phyloP scores from a whole-genome alignment of 306 rosid species.

The Erythrophleum fordii region DNA sequence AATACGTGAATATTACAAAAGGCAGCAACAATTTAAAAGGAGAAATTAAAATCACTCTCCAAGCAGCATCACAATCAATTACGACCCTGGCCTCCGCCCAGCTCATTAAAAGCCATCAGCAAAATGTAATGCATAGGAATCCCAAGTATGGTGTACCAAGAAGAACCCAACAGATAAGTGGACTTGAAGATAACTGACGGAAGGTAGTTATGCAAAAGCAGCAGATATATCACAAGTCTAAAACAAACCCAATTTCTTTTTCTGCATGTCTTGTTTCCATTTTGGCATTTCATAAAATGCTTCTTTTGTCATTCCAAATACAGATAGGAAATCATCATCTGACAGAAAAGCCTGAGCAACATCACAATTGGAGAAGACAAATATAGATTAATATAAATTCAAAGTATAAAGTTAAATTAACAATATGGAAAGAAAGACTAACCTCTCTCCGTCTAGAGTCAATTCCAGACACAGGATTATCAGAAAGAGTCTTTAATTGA shows the following conservation, averaged over 20 bases:
- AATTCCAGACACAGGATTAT: constrained; percentile 63
- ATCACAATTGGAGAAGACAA: constrained; percentile 19
- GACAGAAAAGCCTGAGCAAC: constrained; percentile 81
- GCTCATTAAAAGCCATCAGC: constrained; percentile 46
- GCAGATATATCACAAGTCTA: constrained; percentile 46
- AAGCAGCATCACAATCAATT: constrained; percentile 40
- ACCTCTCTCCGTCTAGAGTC: constrained; percentile 89
- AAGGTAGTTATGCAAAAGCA: constrained; percentile 40
- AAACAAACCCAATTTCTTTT: constrained; percentile 82
- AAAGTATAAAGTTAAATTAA: constrained; percentile 10
- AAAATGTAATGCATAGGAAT: constrained; percentile 44
- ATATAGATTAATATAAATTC: constrained; percentile 3
- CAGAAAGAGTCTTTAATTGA: constrained; percentile 73
- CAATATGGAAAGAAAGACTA: constrained; percentile 34
- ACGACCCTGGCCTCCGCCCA: constrained; percentile 32
- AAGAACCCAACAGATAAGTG: constrained; percentile 47
- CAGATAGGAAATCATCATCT: constrained; percentile 69
- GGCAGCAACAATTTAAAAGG: not conserved
- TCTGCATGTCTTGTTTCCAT: constrained; percentile 95
- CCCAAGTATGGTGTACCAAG: constrained; percentile 45
- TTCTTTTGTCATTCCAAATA: constrained; percentile 74
- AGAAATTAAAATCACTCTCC: constrained; percentile 59
- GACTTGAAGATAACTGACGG: constrained; percentile 49
- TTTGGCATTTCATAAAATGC: constrained; percentile 78
- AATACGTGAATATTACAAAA: constrained; percentile 39